A percentile compares a stretch with the other conserved stretches of the same genome.
phyloP scores from a whole-genome alignment of 768 basidiomycete genomes.

The Termitomyces sp. region DNA sequence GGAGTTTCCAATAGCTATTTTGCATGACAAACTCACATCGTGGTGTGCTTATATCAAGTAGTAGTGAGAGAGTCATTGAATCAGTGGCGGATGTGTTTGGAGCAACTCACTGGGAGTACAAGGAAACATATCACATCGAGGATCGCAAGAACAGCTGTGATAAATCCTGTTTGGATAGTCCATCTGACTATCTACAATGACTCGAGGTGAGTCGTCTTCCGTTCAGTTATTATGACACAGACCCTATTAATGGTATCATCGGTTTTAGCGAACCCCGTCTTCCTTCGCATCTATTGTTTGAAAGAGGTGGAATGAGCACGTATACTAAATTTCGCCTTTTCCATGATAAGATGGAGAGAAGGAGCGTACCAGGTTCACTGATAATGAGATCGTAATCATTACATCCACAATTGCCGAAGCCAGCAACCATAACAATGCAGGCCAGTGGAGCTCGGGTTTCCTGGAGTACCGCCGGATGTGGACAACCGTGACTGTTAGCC shows the following conservation, averaged over 20 bases:
- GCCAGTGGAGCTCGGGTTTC: slow-evolving; percentile 38
- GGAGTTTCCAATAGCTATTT: background rate
- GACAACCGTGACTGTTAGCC: slow-evolving; percentile 29
- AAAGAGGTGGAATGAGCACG: background rate
- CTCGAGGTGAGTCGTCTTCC: background rate
- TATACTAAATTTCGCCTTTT: background rate
- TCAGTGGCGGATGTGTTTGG: too few relatives aligned
- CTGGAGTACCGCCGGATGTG: slow-evolving; percentile 29
- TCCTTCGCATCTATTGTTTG: slow-evolving; percentile 17
- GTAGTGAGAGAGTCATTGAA: too few relatives aligned
- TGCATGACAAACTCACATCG: slow-evolving; percentile 12
- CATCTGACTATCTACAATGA: slow-evolving; percentile 12
- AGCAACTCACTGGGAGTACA: slow-evolving; percentile 28
- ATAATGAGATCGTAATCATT: slow-evolving; percentile 32
- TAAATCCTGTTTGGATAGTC: slow-evolving; percentile 36
- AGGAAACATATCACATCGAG: slow-evolving; percentile 37
- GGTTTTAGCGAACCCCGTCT: slow-evolving; percentile 35
- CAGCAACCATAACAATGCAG: slow-evolving; percentile 40
- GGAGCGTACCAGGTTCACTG: slow-evolving; percentile 28
- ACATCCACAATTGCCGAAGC: slow-evolving; percentile 36
- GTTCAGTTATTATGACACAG: background rate
- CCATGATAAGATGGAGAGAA: background rate
- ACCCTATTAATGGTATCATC: slow-evolving; percentile 33
- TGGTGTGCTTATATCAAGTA: slow-evolving; percentile 13
- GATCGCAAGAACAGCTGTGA: slow-evolving; percentile 33